phyloP scores from a whole-genome alignment of 306 rosid genomes.

The barrel medic (Medicago truncatula) region DNA sequence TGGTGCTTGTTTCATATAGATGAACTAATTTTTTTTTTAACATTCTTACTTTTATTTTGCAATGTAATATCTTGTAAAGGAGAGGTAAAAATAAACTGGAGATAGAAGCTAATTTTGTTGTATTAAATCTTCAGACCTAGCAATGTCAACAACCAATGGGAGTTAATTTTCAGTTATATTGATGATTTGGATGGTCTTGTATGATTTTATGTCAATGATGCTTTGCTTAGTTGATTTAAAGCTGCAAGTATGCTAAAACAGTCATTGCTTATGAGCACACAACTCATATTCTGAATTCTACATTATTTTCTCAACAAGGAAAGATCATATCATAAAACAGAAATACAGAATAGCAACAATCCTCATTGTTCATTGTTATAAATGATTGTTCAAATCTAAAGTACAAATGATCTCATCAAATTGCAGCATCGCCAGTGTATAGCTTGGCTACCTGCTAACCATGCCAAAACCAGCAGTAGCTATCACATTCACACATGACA shows the following conservation, averaged over 20 bases:
- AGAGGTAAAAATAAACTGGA: slow-evolving; percentile 26
- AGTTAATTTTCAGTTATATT: neutral
- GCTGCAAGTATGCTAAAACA: slow-evolving; percentile 27
- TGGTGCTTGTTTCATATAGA: slow-evolving; percentile 28
- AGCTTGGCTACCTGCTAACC: neutral
- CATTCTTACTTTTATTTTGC: slow-evolving; percentile 45
- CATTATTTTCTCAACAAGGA: neutral
- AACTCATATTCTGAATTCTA: neutral
- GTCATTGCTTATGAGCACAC: neutral
- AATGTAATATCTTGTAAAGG: slow-evolving; percentile 54
- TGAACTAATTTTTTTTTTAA: slow-evolving; percentile 5
- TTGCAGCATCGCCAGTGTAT: neutral
- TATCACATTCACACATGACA: too few species aligned
- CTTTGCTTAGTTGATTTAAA: neutral
- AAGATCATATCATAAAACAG: neutral
- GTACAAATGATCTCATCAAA: neutral
- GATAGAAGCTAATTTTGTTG: slow-evolving; percentile 40
- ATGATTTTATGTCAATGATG: neutral
- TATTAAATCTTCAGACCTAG: slow-evolving; percentile 11
- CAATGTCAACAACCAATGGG: slow-evolving; percentile 9
- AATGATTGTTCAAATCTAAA: neutral
- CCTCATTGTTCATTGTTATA: neutral
- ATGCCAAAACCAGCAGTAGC: neutral
- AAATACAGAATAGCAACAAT: neutral
- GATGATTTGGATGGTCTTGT: neutral